phyloP scores from a whole-genome alignment of 192 early-diverging fungal species.

The Coemansia sp. region DNA sequence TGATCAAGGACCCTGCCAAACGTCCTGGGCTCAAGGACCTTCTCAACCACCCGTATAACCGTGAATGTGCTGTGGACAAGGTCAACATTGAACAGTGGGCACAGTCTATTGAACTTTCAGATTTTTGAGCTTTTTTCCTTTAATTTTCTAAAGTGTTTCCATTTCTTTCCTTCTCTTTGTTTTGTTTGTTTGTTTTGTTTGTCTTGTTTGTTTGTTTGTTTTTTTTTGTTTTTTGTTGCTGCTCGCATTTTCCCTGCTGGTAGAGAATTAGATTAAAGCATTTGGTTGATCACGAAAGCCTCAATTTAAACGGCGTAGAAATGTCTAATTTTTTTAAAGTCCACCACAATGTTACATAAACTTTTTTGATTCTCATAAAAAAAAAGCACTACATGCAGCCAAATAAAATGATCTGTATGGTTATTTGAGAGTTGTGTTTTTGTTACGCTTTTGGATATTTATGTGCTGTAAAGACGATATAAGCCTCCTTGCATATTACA shows the following conservation, averaged over 20 bases:
- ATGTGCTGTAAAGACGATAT: too few species aligned
- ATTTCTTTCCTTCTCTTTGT: not conserved
- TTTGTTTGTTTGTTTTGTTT: not conserved
- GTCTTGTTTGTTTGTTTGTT: not conserved
- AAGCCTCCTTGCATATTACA: not conserved
- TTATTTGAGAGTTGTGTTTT: too few species aligned
- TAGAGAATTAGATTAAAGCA: slow-evolving; percentile 1
- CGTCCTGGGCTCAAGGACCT: slow-evolving; percentile 69
- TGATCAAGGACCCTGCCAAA: slow-evolving; percentile 52
- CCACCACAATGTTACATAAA: too few species aligned
- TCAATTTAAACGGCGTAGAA: not conserved
- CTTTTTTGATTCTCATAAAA: too few species aligned
- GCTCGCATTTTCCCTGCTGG: not conserved
- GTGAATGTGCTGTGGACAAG: slow-evolving; percentile 52
- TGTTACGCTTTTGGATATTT: not conserved
- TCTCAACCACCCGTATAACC: slow-evolving; percentile 62
- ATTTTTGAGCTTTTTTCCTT: slow-evolving; percentile 19
- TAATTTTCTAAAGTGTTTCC: not conserved
- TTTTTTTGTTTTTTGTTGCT: not conserved
- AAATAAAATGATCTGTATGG: too few species aligned
- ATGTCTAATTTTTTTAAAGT: too few species aligned
- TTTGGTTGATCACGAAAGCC: too few species aligned
- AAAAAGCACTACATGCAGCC: too few species aligned
- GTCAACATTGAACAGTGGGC: slow-evolving; percentile 71
- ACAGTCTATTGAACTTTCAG: slow-evolving; percentile 20